phyloP scores from a whole-genome alignment of 495 filamentous ascomycete genomes.

The Xylaria venustula region DNA sequence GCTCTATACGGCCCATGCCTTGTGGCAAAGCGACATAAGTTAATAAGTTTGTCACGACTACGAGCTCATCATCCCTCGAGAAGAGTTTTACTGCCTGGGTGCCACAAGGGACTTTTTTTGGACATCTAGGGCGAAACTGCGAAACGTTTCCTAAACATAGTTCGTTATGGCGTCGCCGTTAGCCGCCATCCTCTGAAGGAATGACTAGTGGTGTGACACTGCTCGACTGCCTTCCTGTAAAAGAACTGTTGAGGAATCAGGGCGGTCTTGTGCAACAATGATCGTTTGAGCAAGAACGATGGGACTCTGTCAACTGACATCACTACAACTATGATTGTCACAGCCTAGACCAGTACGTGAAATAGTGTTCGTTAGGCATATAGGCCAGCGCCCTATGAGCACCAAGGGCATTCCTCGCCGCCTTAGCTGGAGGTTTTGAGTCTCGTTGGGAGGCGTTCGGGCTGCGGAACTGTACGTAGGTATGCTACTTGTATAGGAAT shows the following conservation, averaged over 20 bases:
- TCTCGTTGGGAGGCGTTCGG: neutral
- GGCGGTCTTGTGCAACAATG: no score
- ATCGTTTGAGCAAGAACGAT: no score
- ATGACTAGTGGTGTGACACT: neutral
- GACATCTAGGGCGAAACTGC: neutral
- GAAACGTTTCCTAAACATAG: neutral
- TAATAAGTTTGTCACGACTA: neutral
- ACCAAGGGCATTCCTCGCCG: neutral
- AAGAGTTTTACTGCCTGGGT: neutral
- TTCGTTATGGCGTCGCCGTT: neutral
- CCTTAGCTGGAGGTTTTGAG: neutral
- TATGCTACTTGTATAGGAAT: neutral
- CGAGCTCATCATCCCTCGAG: neutral
- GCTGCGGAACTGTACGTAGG: neutral
- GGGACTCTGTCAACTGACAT: no score
- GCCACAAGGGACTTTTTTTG: neutral
- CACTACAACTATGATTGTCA: no score
- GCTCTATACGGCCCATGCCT: neutral
- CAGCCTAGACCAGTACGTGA: no score
- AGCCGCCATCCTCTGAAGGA: neutral
- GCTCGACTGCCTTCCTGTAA: no score
- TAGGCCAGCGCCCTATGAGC: neutral
- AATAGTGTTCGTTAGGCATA: neutral
- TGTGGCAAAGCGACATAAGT: neutral
- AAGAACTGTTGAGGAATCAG: no score